These are phyloP conservation scores for Penicillium lividum DNA, from an alignment of 495 filamentous ascomycete genomes.

Conservation along the genomic window DNA sequence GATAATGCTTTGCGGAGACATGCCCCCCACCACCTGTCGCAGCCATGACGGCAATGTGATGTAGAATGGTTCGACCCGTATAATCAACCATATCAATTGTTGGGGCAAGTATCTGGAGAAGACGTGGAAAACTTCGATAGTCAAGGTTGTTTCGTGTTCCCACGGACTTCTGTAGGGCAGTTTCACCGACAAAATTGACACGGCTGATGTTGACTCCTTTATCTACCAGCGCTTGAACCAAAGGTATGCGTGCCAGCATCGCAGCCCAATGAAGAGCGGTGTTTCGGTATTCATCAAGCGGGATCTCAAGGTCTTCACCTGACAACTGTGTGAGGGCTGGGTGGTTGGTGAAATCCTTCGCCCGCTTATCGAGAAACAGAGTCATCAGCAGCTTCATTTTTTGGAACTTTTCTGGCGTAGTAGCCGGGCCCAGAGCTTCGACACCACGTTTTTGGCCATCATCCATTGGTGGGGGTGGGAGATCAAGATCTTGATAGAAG, in stretches of 20 bases:
- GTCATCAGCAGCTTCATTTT: conserved; percentile 81
- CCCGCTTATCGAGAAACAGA: conserved; percentile 75
- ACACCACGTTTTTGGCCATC: conserved; percentile 60
- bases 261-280: conserved; percentile 98
- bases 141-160: conserved; percentile 90
- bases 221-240: conserved; percentile 75
- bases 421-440: conserved; percentile 68
- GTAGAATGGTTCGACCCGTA: conserved; percentile 85
- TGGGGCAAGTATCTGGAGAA: conserved; percentile 84
- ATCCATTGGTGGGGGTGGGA: conserved; percentile 48
- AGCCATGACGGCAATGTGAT: conserved; percentile 93
- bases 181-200: conserved; percentile 85
- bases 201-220: conserved; percentile 84
- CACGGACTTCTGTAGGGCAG: conserved; percentile 84
- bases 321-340: conserved; percentile 68
- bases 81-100: conserved; percentile 89
- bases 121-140: conserved; percentile 74
- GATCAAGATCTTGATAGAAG: conserved; percentile 65
- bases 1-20: conserved; percentile 84
- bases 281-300: conserved; percentile 82
- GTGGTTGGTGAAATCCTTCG: conserved; percentile 64
- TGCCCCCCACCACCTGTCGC: conserved; percentile 83
- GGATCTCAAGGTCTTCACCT: conserved; percentile 83
- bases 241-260: conserved; percentile 79
- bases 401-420: conserved; percentile 63